Evolutionary conservation across 2,329 filamentous ascomycete genomes (phyloP).

Genomic region (Aspergillus versicolor): DNA sequence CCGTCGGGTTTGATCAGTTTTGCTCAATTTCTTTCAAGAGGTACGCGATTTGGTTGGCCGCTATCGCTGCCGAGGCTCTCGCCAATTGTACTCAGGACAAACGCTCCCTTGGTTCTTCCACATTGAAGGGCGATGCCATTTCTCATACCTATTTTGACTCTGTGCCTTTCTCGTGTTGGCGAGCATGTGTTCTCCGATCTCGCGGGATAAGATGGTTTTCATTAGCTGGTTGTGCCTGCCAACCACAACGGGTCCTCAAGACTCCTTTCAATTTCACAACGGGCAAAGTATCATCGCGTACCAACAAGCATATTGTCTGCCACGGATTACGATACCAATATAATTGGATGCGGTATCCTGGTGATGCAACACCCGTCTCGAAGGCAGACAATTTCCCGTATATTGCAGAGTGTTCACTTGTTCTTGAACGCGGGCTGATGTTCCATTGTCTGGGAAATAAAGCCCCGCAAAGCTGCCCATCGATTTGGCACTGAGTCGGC

Average conservation of each 20-base stretch:
- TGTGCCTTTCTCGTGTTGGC: background rate
- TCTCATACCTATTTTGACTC: background rate
- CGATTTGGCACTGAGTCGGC: slow-evolving; percentile 53
- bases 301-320: background rate
- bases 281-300: background rate
- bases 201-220: background rate
- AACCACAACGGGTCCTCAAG: background rate
- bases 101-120: background rate
- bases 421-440: slow-evolving; percentile 73
- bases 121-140: background rate
- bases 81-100: background rate
- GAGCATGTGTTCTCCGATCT: background rate
- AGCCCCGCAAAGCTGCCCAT: slow-evolving; percentile 79
- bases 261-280: background rate
- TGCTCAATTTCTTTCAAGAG: background rate
- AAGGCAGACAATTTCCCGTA: background rate
- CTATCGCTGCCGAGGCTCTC: background rate
- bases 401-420: slow-evolving; percentile 23
- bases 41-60: background rate
- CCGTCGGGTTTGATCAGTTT: background rate
- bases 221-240: background rate
- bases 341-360: background rate
- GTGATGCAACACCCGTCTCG: background rate
- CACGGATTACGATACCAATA: background rate
- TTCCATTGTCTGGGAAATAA: slow-evolving; percentile 86